Evolutionary conservation across 257 asterid genomes (phyloP).

Genomic region (Lycium ferocissimum): DNA sequence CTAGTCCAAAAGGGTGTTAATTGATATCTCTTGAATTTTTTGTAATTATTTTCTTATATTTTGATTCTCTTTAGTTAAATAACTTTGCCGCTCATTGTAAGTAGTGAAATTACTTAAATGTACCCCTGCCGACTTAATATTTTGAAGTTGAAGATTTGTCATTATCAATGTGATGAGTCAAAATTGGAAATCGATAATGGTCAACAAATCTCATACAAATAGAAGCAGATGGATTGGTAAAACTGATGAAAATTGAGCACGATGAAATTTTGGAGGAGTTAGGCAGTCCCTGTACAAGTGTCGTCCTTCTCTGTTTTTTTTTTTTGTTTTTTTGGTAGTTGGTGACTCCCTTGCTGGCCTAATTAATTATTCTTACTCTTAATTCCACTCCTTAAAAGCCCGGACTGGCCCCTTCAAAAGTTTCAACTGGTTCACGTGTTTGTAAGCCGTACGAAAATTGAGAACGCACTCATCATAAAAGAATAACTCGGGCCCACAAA

Average conservation of each 20-base stretch:
- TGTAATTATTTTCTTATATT: too few species aligned
- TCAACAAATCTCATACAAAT: background rate
- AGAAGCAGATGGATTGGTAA: background rate
- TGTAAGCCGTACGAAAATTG: background rate
- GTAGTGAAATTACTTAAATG: too few species aligned
- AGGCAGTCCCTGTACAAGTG: background rate
- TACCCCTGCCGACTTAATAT: too few species aligned
- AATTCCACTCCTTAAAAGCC: slow-evolving; percentile 2
- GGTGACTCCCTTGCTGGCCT: slow-evolving; percentile 5
- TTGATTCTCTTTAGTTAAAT: too few species aligned
- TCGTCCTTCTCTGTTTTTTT: background rate
- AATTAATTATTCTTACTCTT: background rate
- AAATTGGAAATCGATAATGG: background rate
- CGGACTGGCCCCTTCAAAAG: background rate
- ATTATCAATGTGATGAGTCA: background rate
- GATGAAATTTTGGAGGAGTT: background rate
- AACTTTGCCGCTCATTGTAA: too few species aligned
- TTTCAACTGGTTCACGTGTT: slow-evolving; percentile 22
- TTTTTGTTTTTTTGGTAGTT: background rate
- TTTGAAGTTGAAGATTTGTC: background rate
- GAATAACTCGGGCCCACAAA: background rate
- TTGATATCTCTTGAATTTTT: too few species aligned
- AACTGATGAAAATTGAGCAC: background rate
- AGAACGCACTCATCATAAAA: background rate
- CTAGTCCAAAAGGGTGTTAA: too few species aligned